Evolutionary conservation across 352 stramenopile genomes (phyloP), one percentile per base, ranked within the genome.

Genomic region (Peronospora destructor): DNA sequence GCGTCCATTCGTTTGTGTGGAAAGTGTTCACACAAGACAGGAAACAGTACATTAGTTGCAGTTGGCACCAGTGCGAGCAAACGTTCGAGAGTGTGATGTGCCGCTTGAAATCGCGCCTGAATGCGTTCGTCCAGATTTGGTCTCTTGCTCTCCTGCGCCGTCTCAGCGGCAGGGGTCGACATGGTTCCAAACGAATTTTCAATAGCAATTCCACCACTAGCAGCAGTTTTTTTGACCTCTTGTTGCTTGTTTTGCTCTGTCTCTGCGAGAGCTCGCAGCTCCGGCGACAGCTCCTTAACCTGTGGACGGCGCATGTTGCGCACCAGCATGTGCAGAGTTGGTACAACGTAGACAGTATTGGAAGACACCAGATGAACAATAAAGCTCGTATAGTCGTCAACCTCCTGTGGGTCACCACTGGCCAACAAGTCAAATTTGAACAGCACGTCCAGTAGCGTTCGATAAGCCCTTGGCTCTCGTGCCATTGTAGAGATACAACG

Each of bases 1-100:
- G 73, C 73, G 26, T 89, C 80, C 41, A 90, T 58, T 2, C 83
- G 77, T 56, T 93, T 93, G 65, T 93, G 83, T 10, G 83, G 83
- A 45, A 90, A 88, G 32, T 87, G 68, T 38, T 90, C 76, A 23
- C 73, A 84, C 19, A 93, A 41, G 26, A 88, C 68, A 10, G 78
- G 76, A 52, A 91, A 91, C 3, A 93, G 51, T 4, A 86, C 66
- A 46, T 91, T 90, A 9, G 76, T 53, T 17, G 80, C 77, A n/a
- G 83, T 87, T 0, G 83, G 83, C 21, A 83, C 80, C 26, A 93
- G 60, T 35, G 68, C 62, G 23, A 93, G 64, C 13, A 93, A 72
- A 26, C 73, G 72, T 44, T 79, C 60, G 28, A 89, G 54, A 19
- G 71, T 86, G 9, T 62, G 52, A 49, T 91, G 83, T 3, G 84